Conservation (phyloP, 495 filamentous ascomycete species). For the Xanthoparmelia taractica region DNA sequence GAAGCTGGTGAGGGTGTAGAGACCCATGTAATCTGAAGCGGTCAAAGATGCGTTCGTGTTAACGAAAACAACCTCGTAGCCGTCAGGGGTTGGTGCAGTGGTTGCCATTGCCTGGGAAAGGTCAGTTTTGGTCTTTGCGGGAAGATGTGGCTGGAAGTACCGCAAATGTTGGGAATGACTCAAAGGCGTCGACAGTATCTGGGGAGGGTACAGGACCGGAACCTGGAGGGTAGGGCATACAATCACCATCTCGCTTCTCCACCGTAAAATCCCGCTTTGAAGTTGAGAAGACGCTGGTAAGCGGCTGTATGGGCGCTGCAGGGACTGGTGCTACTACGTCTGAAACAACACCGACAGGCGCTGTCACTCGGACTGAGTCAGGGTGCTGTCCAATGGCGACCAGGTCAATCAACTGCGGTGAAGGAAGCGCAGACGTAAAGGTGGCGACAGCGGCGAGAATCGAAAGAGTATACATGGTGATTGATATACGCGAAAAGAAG, state of each 20-base stretch:
- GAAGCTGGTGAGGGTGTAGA: slow-evolving; percentile 34
- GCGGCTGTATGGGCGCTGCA: not conserved
- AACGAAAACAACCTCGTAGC: slow-evolving; percentile 35
- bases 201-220: not conserved
- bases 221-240: not conserved
- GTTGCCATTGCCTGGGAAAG: not conserved
- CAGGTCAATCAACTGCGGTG: not conserved
- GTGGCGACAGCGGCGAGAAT: not conserved
- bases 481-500: not conserved
- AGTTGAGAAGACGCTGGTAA: not conserved
- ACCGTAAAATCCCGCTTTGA: not conserved
- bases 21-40: slow-evolving; percentile 38
- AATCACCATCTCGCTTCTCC: slow-evolving; percentile 4
- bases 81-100: slow-evolving; percentile 25
- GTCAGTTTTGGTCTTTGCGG: not conserved
- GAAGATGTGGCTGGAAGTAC: not conserved
- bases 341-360: not conserved
- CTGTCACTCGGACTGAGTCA: not conserved
- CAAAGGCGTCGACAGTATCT: not conserved
- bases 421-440: not conserved
- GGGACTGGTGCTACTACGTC: not conserved
- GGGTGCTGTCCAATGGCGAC: not conserved
- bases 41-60: slow-evolving; percentile 32
- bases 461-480: not conserved
- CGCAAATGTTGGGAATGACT: slow-evolving; percentile 1